Evolutionary conservation across 345 rosid genomes (phyloP), one percentile per base, ranked within the genome.

Genomic region (Aquilaria sinensis): DNA sequence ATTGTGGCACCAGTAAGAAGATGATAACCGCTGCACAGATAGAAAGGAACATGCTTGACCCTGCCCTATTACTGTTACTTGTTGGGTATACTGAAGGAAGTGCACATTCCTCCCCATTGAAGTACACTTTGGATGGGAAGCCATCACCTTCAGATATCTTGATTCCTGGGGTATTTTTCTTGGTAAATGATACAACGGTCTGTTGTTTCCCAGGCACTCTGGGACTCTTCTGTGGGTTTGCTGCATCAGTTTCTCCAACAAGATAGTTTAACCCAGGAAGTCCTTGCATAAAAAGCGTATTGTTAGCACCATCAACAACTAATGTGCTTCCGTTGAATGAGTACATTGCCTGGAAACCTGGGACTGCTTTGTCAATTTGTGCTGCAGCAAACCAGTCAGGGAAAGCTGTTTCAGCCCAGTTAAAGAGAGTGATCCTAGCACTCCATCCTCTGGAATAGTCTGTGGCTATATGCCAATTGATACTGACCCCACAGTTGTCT

Each of bases 141-240:
- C 97, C 97, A 48, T 94, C 99, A 1, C 96, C 83, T 12, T 69
- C 81, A 31, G 84, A 76, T 63, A 90, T 82, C 2, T 83, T 81
- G 46, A 94, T 72, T 60, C 91, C 92, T 0, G 96, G 90, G 3
- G 83, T 85, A 11, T 43, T 61, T 66, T 85, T 94, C 84, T 94
- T 94, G 37, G 83, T 85, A 69, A 94, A 94, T 45, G 92, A 86
- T 63, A 94, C 60, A 12, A 94, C 95, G 0, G 99, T 70, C 75
- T 90, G 99, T 14, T 94, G 99, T 65, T 94, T 94, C 56, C 99
- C 99, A 0, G 99, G 97, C 49, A 94, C 75, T 68, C 92, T 81
- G 30, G 83, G 83, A 73, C 77, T 83, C 64, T 72, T 87, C 34
- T 14, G 58, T 10, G 96, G 99, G 64, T 87, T 74, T 12, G 75